Evolutionary conservation across 129 eudicot species (phyloP).

Genomic region (Chrysanthemum lavandulifolium): DNA sequence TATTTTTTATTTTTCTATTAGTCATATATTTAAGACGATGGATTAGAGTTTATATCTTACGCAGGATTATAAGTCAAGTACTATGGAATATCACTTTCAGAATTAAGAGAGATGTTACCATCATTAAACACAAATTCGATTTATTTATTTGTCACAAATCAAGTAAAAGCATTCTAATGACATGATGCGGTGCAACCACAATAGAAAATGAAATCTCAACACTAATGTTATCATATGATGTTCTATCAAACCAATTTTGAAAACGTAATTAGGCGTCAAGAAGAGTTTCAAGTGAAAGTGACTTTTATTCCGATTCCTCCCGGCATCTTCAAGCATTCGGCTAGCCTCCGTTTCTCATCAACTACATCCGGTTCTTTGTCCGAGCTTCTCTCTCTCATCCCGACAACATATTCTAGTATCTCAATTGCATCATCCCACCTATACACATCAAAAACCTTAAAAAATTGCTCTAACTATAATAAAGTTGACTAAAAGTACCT

Average conservation of each 20-base stretch:
- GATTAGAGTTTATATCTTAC: not conserved
- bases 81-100: conserved; percentile 14
- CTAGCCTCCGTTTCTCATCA: conserved; percentile 73
- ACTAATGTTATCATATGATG: conserved; percentile 19
- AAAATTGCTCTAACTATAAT: not conserved
- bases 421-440: conserved; percentile 85
- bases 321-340: conserved; percentile 61
- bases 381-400: conserved; percentile 85
- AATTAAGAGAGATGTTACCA: conserved; percentile 11
- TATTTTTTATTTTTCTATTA: no score
- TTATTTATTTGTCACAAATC: conserved; percentile 33
- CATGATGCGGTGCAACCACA: conserved; percentile 37
- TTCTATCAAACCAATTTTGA: conserved; percentile 21
- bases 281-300: conserved; percentile 65
- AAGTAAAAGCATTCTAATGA: conserved; percentile 29
- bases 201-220: conserved; percentile 53
- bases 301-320: conserved; percentile 56
- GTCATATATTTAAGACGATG: no score
- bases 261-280: conserved; percentile 42
- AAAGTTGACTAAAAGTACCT: not conserved
- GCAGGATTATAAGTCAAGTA: not conserved
- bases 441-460: not conserved
- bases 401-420: conserved; percentile 73
- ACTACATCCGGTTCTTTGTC: conserved; percentile 90
- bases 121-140: conserved; percentile 11